Percentiles rank a stretch among this genome's conserved stretches.
Evolutionary conservation across 306 rosid genomes (phyloP).

Genomic region (Crotalaria pallida): DNA sequence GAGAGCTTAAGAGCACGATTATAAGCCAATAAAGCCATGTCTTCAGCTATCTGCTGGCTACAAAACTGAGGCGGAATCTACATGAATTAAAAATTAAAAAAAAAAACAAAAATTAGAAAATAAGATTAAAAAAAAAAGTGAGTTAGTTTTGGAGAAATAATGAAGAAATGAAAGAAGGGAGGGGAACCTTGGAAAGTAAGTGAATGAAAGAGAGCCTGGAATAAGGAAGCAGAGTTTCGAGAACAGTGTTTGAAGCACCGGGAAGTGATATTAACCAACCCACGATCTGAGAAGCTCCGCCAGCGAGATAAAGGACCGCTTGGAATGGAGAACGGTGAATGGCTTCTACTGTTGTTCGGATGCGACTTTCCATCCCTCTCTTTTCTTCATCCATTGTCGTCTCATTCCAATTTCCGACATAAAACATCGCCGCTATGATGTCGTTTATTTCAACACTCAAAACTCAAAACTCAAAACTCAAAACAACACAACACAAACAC

Average conservation of each 20-base stretch:
- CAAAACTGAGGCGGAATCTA: constrained; percentile 78
- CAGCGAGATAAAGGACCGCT: constrained; percentile 63
- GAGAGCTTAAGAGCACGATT: constrained; percentile 96
- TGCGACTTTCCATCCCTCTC: constrained; percentile 44
- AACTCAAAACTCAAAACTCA: too few species aligned
- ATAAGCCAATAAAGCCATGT: constrained; percentile 79
- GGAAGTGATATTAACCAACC: constrained; percentile 72
- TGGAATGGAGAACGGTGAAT: constrained; percentile 64
- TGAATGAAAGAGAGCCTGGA: constrained; percentile 66
- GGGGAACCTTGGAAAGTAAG: constrained; percentile 65
- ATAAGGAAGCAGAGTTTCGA: constrained; percentile 77
- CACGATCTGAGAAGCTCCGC: constrained; percentile 82
- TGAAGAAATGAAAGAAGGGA: neutral
- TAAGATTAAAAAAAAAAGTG: neutral
- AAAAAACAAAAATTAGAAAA: neutral
- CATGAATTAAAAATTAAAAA: constrained; percentile 12
- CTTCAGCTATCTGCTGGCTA: constrained; percentile 60
- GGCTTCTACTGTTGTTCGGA: constrained; percentile 51
- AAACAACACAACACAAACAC: too few species aligned
- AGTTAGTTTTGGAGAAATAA: neutral
- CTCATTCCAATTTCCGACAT: neutral
- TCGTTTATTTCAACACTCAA: neutral
- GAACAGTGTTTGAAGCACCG: constrained; percentile 82
- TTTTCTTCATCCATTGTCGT: neutral
- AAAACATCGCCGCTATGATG: neutral